phyloP scores from a whole-genome alignment of 1,139 yeast species.

The Debaryomyces sp. region DNA sequence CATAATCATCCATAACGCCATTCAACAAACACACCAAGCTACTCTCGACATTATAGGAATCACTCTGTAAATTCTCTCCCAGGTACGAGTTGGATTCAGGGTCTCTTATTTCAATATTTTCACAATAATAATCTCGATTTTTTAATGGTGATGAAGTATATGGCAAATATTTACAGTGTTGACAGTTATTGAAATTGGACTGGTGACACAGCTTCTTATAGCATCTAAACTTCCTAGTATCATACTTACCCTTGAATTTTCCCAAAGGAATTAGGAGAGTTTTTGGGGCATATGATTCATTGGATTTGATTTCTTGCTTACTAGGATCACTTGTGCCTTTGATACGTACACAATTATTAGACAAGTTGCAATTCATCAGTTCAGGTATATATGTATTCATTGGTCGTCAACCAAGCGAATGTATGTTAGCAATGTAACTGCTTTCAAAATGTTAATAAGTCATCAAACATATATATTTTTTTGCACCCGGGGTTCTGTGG shows the following conservation, averaged over 20 bases:
- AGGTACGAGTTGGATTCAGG: background rate
- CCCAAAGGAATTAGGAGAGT: slow-evolving; percentile 14
- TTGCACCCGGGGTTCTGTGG: slow-evolving; percentile 3
- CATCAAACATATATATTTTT: background rate
- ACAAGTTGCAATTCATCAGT: background rate
- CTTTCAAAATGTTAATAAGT: background rate
- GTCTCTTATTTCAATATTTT: slow-evolving; percentile 3
- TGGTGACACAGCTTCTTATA: slow-evolving; percentile 8
- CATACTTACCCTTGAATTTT: slow-evolving; percentile 19
- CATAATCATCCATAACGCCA: slow-evolving; percentile 5
- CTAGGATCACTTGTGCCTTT: background rate
- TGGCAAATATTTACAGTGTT: slow-evolving; percentile 26
- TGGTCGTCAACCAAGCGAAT: background rate
- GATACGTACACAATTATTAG: background rate
- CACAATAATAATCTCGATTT: slow-evolving; percentile 6
- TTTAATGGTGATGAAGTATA: slow-evolving; percentile 27
- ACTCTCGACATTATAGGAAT: background rate
- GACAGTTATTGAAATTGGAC: slow-evolving; percentile 15
- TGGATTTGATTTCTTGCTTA: background rate
- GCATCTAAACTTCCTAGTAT: slow-evolving; percentile 21
- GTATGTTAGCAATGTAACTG: background rate
- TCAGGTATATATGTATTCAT: background rate
- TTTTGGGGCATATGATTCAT: background rate
- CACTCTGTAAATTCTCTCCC: background rate
- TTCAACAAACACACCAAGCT: background rate